Evolutionary conservation across 805 yeast species (phyloP).

Genomic region (Monosporozyma unispora): DNA sequence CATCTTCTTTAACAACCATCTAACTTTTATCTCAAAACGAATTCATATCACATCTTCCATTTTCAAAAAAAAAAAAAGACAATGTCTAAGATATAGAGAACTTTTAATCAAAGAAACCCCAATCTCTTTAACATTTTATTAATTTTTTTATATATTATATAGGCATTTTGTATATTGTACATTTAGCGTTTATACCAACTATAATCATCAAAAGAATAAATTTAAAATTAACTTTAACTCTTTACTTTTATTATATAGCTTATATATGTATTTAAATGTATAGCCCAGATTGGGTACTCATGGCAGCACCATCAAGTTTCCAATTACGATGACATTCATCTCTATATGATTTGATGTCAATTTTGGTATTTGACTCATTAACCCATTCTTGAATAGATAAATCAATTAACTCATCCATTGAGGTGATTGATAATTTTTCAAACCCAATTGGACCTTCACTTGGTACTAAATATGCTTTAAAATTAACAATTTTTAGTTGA

Average conservation of each 20-base stretch:
- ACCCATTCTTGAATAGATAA: slow-evolving; percentile 9
- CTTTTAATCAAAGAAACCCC: not conserved
- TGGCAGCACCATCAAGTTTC: slow-evolving; percentile 24
- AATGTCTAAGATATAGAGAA: not conserved
- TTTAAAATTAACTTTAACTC: not conserved
- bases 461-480: slow-evolving; percentile 27
- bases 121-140: not conserved
- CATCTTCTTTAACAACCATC: not conserved
- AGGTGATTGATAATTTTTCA: slow-evolving; percentile 37
- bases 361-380: not conserved
- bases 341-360: slow-evolving; percentile 10
- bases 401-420: slow-evolving; percentile 24
- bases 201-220: slow-evolving; percentile 3
- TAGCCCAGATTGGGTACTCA: slow-evolving; percentile 28
- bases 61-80: too few relatives aligned
- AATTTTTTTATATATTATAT: slow-evolving; percentile 2
- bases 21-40: not conserved
- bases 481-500: slow-evolving; percentile 6
- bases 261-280: slow-evolving; percentile 13
- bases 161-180: slow-evolving; percentile 22
- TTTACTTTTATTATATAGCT: not conserved
- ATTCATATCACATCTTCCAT: slow-evolving; percentile 1
- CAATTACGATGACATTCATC: slow-evolving; percentile 25
- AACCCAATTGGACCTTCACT: slow-evolving; percentile 57
- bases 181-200: slow-evolving; percentile 16